phyloP scores from a whole-genome alignment of 2,329 filamentous ascomycete genomes.

The Scedosporium apiospermum region DNA sequence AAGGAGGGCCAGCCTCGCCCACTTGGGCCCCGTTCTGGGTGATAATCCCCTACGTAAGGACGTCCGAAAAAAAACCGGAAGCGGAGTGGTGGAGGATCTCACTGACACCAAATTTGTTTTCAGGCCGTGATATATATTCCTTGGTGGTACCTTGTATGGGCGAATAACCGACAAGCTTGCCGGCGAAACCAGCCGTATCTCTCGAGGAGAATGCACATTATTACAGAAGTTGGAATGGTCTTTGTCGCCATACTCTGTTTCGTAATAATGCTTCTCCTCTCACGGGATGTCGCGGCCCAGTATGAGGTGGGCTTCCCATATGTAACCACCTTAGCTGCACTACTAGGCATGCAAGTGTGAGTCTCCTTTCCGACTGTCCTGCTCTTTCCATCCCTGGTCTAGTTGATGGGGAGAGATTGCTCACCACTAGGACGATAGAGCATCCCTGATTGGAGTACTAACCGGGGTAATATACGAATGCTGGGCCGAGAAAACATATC shows the following conservation, averaged over 20 bases:
- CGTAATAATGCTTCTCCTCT: not conserved
- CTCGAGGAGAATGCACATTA: not conserved
- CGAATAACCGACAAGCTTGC: not conserved
- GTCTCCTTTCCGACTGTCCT: not conserved
- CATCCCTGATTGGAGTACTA: not conserved
- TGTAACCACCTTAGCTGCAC: not conserved
- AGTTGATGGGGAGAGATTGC: not conserved
- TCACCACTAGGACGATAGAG: not conserved
- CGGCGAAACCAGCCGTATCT: not conserved
- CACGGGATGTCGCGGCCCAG: not conserved
- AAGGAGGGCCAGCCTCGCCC: not conserved
- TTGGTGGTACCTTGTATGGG: conserved; percentile 6
- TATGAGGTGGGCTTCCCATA: conserved; percentile 1
- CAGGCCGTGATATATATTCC: conserved; percentile 2
- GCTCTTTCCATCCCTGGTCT: not conserved
- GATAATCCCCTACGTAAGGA: not conserved
- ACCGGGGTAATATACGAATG: conserved; percentile 3
- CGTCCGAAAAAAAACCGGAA: not conserved
- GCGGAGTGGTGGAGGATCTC: not conserved
- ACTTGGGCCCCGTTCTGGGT: conserved; percentile 7
- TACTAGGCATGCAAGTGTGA: conserved; percentile 5
- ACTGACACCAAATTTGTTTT: not conserved
- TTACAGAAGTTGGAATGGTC: not conserved
- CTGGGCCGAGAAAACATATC: not conserved
- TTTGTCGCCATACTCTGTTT: not conserved